Evolutionary conservation across 192 early-diverging fungal genomes (phyloP), one percentile per base, ranked within the genome.

Genomic region (Mortierella hygrophila): DNA sequence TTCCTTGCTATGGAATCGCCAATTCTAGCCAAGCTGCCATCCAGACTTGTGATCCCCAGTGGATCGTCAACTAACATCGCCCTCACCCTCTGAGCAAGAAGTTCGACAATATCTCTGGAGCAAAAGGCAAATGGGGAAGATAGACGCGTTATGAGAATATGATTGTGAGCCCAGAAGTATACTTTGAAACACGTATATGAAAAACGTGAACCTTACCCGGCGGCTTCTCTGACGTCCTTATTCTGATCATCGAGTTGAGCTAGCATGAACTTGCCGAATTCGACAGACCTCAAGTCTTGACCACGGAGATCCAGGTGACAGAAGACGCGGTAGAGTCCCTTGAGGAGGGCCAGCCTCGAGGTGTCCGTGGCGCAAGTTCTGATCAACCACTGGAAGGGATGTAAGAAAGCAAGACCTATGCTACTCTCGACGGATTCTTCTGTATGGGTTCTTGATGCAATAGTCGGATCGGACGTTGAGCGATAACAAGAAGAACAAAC

Each of bases 201-300:
- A n/a, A 72, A 37, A 23, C 29, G 7, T 20, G 10, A 75, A 9
- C 18, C 46, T 70, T 81, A 86, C 84, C 77, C 79, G 2, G 84
- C 79, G 6, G 71, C 70, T 23, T 60, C n/a, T 18, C 75, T 40
- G 20, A 81, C 44, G 11, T 42, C 4, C 4, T 72, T 42, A 37
- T 46, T 60, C 21, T 40, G 20, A 47, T 81, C 79, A 26, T 47
- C 68, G n/a, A 86, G 41, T 5, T 77, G 70, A 0, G 13, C 21
- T 21, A 86, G 65, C 16, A 86, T 21, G 44, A 79, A 81, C 52
- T 68, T 70, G 10, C 78, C 79, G 42, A 86, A 81, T 26, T 74
- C 79, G n/a, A 74, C 35, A 13, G 74, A 32, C 35, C 49, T 55
- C 38, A 79, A 44, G 5, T 86, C 65, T 6, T 74, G 60, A 15